A percentile compares a stretch with the other conserved stretches of the same genome.
These are phyloP conservation scores for Penicillium samsonianum DNA, from an alignment of 495 filamentous ascomycete species.

Conservation along the genomic window DNA sequence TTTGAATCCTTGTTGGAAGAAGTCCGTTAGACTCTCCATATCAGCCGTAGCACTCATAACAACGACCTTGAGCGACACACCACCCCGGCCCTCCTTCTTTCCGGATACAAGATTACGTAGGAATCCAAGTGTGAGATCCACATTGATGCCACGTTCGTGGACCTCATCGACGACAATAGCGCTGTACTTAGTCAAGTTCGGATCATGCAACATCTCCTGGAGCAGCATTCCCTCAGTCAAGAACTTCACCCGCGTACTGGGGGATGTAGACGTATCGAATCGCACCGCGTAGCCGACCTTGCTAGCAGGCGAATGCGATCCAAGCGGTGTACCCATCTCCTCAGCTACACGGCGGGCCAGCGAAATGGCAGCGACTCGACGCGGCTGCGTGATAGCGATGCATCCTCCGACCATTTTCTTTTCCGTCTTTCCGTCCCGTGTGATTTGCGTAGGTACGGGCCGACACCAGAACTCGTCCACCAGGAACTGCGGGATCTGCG, in stretches of 20 bases:
- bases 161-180: slow-evolving; percentile 94
- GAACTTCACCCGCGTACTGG: slow-evolving; percentile 81
- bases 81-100: slow-evolving; percentile 58
- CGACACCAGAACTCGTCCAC: slow-evolving; percentile 78
- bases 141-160: slow-evolving; percentile 95
- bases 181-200: slow-evolving; percentile 79
- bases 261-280: slow-evolving; percentile 81
- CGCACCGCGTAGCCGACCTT: slow-evolving; percentile 91
- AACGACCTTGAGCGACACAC: slow-evolving; percentile 78
- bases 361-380: slow-evolving; percentile 92
- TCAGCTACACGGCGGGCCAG: slow-evolving; percentile 85
- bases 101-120: slow-evolving; percentile 70
- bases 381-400: slow-evolving; percentile 93
- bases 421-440: slow-evolving; percentile 36
- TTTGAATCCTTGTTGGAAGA: slow-evolving; percentile 61
- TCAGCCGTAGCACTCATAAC: slow-evolving; percentile 98
- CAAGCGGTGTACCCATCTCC: slow-evolving; percentile 85
- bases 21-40: slow-evolving; percentile 70
- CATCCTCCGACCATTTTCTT: slow-evolving; percentile 70
- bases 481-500: slow-evolving; percentile 92
- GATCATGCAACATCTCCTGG: slow-evolving; percentile 89
- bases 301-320: slow-evolving; percentile 62
- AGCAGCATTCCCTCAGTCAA: slow-evolving; percentile 96
- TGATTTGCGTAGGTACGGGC: slow-evolving; percentile 52
- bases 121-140: slow-evolving; percentile 88